Conservation (phyloP, 2,329 filamentous ascomycete genomes). For the Pseudocercospora vitis region DNA sequence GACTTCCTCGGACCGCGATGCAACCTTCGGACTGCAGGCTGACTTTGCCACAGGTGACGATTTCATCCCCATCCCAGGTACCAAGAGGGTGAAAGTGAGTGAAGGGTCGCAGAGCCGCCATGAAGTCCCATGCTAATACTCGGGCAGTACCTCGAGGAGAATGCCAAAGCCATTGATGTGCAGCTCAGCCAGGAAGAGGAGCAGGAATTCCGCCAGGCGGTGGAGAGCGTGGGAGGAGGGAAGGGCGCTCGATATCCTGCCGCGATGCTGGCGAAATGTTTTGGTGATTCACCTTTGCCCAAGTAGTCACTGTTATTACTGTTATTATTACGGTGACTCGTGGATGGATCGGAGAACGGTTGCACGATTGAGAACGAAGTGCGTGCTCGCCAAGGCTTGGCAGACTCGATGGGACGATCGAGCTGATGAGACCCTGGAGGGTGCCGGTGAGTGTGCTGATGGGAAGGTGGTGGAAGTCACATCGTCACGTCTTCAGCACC, state of each 20-base stretch:
- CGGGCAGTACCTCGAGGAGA: slow-evolving; percentile 32
- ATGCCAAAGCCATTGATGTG: slow-evolving; percentile 27
- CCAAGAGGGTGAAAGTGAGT: slow-evolving; percentile 26
- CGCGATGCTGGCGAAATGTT: slow-evolving; percentile 32
- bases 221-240: slow-evolving; percentile 35
- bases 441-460: too few relatives aligned
- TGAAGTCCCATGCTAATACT: too few relatives aligned
- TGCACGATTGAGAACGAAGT: too few relatives aligned
- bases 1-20: slow-evolving; percentile 30
- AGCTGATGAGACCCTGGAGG: too few relatives aligned
- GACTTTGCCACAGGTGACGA: slow-evolving; percentile 36
- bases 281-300: slow-evolving; percentile 30
- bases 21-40: slow-evolving; percentile 24
- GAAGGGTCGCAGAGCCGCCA: too few relatives aligned
- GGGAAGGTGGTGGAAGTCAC: too few relatives aligned
- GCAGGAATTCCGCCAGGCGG: slow-evolving; percentile 30
- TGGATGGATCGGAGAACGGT: neutral
- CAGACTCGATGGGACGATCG: too few relatives aligned
- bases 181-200: slow-evolving; percentile 33
- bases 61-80: slow-evolving; percentile 50
- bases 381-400: too few relatives aligned
- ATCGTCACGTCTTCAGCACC: slow-evolving; percentile 1
- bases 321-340: too few relatives aligned
- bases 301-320: too few relatives aligned
- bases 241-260: slow-evolving; percentile 34